Evolutionary conservation across 306 rosid genomes (phyloP).

Genomic region (Acacia acuminata): DNA sequence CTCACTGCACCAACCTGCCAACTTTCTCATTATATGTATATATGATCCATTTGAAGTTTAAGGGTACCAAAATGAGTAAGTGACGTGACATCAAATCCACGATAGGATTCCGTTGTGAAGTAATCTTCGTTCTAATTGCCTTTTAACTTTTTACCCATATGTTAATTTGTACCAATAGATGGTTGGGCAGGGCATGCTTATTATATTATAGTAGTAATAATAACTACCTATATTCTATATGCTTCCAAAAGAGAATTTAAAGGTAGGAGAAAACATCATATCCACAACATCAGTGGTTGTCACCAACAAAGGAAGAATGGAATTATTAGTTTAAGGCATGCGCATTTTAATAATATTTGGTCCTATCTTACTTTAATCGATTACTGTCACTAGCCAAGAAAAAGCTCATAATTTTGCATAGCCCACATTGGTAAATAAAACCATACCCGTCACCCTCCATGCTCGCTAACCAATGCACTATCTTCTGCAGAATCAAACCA

Average conservation of each 20-base stretch:
- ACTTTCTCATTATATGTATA: background rate
- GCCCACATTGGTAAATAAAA: conserved; percentile 44
- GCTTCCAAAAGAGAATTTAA: conserved; percentile 19
- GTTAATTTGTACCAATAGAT: conserved; percentile 28
- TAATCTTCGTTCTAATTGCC: background rate
- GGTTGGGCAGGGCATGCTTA: conserved; percentile 24
- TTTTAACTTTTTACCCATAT: background rate
- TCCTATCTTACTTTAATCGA: conserved; percentile 43
- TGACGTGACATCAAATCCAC: conserved; percentile 7
- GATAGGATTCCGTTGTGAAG: conserved; percentile 12
- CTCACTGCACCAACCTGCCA: background rate
- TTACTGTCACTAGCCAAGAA: conserved; percentile 38
- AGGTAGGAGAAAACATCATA: conserved; percentile 37
- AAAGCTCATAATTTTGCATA: conserved; percentile 27
- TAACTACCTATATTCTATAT: background rate
- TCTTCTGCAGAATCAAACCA: conserved; percentile 25
- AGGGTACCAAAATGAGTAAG: conserved; percentile 8
- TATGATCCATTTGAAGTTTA: background rate
- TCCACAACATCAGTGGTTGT: conserved; percentile 39
- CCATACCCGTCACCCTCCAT: conserved; percentile 29
- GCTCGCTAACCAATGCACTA: conserved; percentile 22
- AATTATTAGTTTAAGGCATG: conserved; percentile 52
- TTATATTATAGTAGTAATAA: conserved; percentile 12
- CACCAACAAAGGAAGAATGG: conserved; percentile 42
- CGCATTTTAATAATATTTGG: conserved; percentile 36